Evolutionary conservation across 768 basidiomycete genomes (phyloP).

Genomic region (Xerocomellus dryophilus): DNA sequence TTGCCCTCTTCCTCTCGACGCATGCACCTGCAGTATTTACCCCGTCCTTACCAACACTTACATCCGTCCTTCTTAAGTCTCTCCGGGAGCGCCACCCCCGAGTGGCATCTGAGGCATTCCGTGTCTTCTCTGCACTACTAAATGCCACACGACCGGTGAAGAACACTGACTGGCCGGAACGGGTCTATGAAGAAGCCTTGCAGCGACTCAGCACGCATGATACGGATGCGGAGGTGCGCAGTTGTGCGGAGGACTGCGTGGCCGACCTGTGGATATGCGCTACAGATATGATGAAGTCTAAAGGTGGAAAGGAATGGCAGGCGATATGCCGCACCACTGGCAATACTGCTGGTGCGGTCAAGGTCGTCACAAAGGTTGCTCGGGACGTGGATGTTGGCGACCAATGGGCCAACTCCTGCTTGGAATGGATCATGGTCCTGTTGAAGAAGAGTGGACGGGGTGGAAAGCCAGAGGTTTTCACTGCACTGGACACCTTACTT

Average conservation of each 20-base stretch:
- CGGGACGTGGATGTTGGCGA: conserved; percentile 66
- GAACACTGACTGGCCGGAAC: conserved; percentile 61
- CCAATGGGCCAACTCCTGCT: conserved; percentile 76
- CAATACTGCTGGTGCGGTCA: conserved; percentile 72
- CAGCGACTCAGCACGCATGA: conserved; percentile 70
- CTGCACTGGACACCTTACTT: conserved; percentile 68
- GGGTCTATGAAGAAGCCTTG: conserved; percentile 73
- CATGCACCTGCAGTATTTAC: conserved; percentile 58
- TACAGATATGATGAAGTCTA: conserved; percentile 61
- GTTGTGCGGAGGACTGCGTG: conserved; percentile 75
- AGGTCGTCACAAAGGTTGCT: conserved; percentile 82
- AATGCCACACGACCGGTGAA: conserved; percentile 71
- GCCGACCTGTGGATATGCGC: conserved; percentile 89
- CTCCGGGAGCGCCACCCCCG: conserved; percentile 84
- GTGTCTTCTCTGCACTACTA: conserved; percentile 79
- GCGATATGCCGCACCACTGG: conserved; percentile 68
- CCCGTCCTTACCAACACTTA: conserved; percentile 60
- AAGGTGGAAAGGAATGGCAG: conserved; percentile 77
- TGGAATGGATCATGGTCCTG: conserved; percentile 73
- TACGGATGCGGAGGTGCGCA: conserved; percentile 88
- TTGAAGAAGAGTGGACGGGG: conserved; percentile 75
- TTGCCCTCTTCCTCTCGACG: conserved; percentile 74
- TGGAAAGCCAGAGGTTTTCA: conserved; percentile 79
- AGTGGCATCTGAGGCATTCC: conserved; percentile 84
- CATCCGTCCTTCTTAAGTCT: conserved; percentile 70